These are phyloP conservation scores for Scutellaria galericulata DNA, from an alignment of 257 asterid genomes.

Conservation along the genomic window DNA sequence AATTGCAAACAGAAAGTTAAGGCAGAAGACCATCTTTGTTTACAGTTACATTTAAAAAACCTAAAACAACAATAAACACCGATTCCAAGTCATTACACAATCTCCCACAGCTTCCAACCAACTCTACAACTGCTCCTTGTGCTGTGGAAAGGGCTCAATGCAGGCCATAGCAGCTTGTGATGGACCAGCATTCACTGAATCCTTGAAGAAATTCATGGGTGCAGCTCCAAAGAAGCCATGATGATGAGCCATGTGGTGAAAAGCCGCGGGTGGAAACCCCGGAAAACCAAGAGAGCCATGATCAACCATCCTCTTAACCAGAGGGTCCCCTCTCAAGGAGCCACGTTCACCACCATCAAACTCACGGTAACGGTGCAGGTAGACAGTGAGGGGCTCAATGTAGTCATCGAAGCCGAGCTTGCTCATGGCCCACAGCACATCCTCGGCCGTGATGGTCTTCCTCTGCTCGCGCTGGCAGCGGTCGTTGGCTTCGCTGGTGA, in stretches of 20 bases:
- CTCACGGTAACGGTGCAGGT: constrained; percentile 79
- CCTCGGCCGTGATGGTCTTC: constrained; percentile 94
- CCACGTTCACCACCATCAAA: constrained; percentile 78
- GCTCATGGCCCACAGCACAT: constrained; percentile 96
- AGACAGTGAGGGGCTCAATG: constrained; percentile 85
- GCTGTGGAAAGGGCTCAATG: constrained; percentile 51
- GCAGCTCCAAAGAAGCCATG: constrained; percentile 53
- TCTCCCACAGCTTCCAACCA: neutral
- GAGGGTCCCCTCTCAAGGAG: constrained; percentile 58
- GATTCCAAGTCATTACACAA: neutral
- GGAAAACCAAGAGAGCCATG: constrained; percentile 44
- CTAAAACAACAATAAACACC: constrained; percentile 28
- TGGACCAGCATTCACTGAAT: constrained; percentile 50
- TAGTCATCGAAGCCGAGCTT: constrained; percentile 88
- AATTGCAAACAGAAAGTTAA: constrained; percentile 31
- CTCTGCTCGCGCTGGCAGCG: constrained; percentile 95
- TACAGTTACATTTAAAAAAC: constrained; percentile 26
- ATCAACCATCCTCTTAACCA: constrained; percentile 57
- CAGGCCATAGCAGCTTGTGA: constrained; percentile 49
- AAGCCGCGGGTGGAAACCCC: constrained; percentile 42
- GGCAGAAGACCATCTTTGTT: constrained; percentile 1
- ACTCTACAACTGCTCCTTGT: constrained; percentile 53
- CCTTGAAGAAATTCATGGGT: constrained; percentile 59
- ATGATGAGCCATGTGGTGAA: constrained; percentile 58
- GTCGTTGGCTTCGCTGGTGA: constrained; percentile 94